phyloP scores from a whole-genome alignment of 2,329 filamentous ascomycete genomes.

The Drechslera avenae region DNA sequence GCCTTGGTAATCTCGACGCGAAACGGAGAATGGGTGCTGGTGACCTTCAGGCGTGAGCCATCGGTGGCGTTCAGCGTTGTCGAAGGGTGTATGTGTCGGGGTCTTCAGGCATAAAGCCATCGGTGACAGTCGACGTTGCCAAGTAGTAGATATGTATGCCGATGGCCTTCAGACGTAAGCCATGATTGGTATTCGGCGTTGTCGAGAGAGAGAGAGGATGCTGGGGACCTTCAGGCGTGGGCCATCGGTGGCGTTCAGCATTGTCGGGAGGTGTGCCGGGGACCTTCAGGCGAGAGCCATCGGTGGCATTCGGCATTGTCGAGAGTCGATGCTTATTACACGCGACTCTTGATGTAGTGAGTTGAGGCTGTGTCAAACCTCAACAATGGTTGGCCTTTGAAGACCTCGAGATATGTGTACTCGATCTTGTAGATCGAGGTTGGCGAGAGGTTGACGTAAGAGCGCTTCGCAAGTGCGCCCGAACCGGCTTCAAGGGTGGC shows the following conservation, averaged over 20 bases:
- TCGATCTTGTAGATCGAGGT: slow-evolving; percentile 20
- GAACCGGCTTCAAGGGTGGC: slow-evolving; percentile 17
- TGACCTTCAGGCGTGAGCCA: slow-evolving; percentile 5
- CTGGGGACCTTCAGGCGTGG: slow-evolving; percentile 4
- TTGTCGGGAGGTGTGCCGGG: not conserved
- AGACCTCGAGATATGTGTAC: slow-evolving; percentile 20
- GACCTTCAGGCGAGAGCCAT: slow-evolving; percentile 4
- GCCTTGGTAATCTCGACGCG: too few species aligned
- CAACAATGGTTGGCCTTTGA: slow-evolving; percentile 2
- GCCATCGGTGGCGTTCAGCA: slow-evolving; percentile 8
- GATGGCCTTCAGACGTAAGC: too few species aligned
- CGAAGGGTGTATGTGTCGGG: too few species aligned
- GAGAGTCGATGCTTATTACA: not conserved
- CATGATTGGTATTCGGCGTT: too few species aligned
- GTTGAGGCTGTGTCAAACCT: slow-evolving; percentile 15
- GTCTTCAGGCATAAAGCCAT: too few species aligned
- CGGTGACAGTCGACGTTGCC: too few species aligned
- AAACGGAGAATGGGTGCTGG: not conserved
- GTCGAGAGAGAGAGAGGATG: not conserved
- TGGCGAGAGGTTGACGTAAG: slow-evolving; percentile 25
- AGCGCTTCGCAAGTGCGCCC: slow-evolving; percentile 19
- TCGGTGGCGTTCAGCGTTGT: slow-evolving; percentile 9
- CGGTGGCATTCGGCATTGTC: slow-evolving; percentile 10
- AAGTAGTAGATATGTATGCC: too few species aligned
- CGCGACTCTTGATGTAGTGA: slow-evolving; percentile 10